Evolutionary conservation across 176 grass and related monocot genomes (phyloP).

Genomic region (Ananas comosus): DNA sequence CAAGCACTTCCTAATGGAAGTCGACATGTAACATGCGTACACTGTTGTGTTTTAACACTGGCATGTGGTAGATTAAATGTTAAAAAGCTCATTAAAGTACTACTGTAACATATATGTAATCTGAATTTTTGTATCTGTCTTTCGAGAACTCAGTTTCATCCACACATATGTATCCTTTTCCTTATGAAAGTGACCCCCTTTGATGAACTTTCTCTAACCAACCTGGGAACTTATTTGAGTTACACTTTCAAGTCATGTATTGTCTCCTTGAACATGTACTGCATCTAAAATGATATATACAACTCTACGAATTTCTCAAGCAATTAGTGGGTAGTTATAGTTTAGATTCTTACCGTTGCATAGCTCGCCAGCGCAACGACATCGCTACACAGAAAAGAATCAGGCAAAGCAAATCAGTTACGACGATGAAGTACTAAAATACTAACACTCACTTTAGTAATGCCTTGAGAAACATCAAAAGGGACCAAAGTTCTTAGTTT

Average conservation of each 20-base stretch:
- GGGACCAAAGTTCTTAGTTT: neutral
- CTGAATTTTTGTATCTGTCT: too few relatives aligned
- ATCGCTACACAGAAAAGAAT: conserved; percentile 47
- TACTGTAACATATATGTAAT: too few relatives aligned
- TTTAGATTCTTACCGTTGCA: conserved; percentile 9
- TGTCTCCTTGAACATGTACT: neutral
- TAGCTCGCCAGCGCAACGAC: conserved; percentile 86
- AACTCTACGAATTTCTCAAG: too few relatives aligned
- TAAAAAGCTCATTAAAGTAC: too few relatives aligned
- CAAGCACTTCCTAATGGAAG: too few relatives aligned
- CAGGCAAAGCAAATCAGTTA: neutral
- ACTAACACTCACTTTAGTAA: neutral
- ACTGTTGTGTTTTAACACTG: too few relatives aligned
- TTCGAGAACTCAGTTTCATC: too few relatives aligned
- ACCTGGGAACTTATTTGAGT: neutral
- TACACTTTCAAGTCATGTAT: neutral
- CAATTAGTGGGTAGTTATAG: neutral
- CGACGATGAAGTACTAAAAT: neutral
- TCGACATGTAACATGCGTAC: too few relatives aligned
- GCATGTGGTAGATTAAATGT: too few relatives aligned
- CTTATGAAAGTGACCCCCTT: too few relatives aligned
- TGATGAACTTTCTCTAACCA: too few relatives aligned
- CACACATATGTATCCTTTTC: too few relatives aligned
- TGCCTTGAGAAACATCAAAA: neutral
- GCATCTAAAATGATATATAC: neutral